Evolutionary conservation across 2,329 filamentous ascomycete genomes (phyloP), one percentile per base, ranked within the genome.

Genomic region (Bertia moriformis): DNA sequence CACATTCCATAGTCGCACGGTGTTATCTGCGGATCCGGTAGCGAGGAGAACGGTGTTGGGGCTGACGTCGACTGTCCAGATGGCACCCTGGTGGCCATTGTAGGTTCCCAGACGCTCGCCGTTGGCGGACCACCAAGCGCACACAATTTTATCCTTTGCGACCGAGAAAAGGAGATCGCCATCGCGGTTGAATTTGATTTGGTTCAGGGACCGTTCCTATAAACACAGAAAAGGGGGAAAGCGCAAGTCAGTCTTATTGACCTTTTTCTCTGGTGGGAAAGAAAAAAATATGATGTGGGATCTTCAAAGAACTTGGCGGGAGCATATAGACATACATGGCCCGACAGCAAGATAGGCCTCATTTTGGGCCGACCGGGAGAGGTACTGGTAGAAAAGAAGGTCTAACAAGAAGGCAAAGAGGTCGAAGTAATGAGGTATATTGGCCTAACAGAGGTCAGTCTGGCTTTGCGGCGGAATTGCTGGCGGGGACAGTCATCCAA

Each of bases 271-370:
- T n/a, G n/a, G n/a, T n/a, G n/a, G n/a, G n/a, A n/a, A n/a, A n/a
- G n/a, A n/a, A 18, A 19, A 12, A 40, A 32, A 39, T n/a, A n/a
- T n/a, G n/a, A n/a, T n/a, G n/a, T n/a, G n/a, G n/a, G n/a, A n/a
- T n/a, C n/a, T n/a, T n/a, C n/a, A n/a, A n/a, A n/a, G n/a, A n/a
- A n/a, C n/a, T n/a, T n/a, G n/a, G 10, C 7, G 32, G 32, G 17
- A 15, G 15, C 32, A n/a, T n/a, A n/a, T n/a, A n/a, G n/a, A 35
- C 32, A 15, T 62, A 80, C 78, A 78, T 98, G 91, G 64, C 91
- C 91, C 61, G 86, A 81, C 55, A 98, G 75, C 53, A 98, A 72
- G 63, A 95, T 93, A 58, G 91, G 91, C 70, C 91, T 86, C 91
- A 98, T 98, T 45, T 64, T 86, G 66, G 61, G 17, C 7, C 35